Evolutionary conservation across 2,329 filamentous ascomycete genomes (phyloP), one percentile per base, ranked within the genome.

Genomic region (Aphanocladium album): DNA sequence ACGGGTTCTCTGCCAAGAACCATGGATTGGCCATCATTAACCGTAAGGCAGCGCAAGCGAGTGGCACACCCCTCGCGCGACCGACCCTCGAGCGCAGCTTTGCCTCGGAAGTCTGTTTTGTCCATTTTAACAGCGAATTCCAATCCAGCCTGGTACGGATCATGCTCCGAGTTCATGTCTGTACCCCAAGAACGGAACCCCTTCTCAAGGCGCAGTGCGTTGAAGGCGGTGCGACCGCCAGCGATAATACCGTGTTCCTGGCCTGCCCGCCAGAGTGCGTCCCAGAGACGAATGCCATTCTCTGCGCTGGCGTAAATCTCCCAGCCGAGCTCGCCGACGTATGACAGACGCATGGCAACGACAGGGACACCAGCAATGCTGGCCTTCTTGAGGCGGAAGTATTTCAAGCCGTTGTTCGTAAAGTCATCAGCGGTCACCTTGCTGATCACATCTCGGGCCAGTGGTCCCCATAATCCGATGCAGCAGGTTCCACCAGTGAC

Each of bases 1-100:
- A 88, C 82, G 0, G 85, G 85, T 67, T 88, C 85, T 66, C 87
- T 87, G 6, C 84, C 84, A 1, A 88, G 69, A 0, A 86, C 77
- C 64, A 87, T 74, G 0, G 83, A 86, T 5, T 68, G 70, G 0
- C 81, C 80, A 62, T 88, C 83, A 45, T 86, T 76, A 33, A 87
- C 66, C 0, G 78, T 81, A 2, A 88, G 69, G 60, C 80, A 83
- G 1, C 81, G 77, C 5, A 82, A 65, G 56, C 74, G 64, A 21
- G 72, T 72, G 0, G 68, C 64, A 0, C 67, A 66, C 2, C 72
- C 71, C 33, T 77, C 68, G 5, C 70, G 73, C 0, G 77, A 74
- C 0, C 73, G 73, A 0, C 71, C 71, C 63, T 77, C 70, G 9
- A 87, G 67, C 0, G 83, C 82, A 5, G 70, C 69, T 52, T 80